Conservation (phyloP, 306 rosid genomes). For the Benincasa hispida region DNA sequence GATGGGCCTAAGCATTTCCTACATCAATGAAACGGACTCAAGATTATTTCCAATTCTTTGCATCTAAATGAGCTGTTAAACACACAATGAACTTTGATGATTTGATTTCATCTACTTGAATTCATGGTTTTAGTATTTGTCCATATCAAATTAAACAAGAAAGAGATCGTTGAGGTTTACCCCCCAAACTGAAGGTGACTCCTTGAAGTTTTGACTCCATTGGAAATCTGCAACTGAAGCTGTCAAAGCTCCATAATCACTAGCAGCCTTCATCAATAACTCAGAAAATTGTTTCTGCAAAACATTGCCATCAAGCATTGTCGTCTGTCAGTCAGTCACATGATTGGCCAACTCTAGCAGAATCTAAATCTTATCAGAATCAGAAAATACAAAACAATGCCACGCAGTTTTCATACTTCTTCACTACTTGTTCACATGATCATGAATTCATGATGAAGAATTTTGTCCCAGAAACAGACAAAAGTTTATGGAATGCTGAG, state of each 20-base stretch:
- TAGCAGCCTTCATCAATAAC: constrained; percentile 88
- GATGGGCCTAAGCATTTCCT: constrained; percentile 98
- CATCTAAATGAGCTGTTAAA: no score
- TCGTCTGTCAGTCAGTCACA: constrained; percentile 5
- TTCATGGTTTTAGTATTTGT: background rate
- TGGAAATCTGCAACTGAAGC: constrained; percentile 90
- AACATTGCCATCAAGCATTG: constrained; percentile 13
- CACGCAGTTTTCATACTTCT: background rate
- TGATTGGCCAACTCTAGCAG: background rate
- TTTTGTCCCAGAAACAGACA: background rate
- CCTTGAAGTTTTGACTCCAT: constrained; percentile 98
- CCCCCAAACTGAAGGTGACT: constrained; percentile 96
- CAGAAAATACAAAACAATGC: constrained; percentile 1
- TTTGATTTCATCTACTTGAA: background rate
- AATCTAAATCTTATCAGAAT: background rate
- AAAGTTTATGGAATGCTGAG: background rate
- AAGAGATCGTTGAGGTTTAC: constrained; percentile 22
- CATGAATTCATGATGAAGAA: background rate
- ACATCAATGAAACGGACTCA: background rate
- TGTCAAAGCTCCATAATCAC: constrained; percentile 94
- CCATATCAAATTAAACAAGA: background rate
- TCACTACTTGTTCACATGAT: background rate
- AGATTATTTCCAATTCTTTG: background rate
- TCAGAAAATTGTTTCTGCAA: constrained; percentile 96
- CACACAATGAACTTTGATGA: no score